Evolutionary conservation across 306 rosid genomes (phyloP), one percentile per base, ranked within the genome.

Genomic region (Vigna reflexopilosa): DNA sequence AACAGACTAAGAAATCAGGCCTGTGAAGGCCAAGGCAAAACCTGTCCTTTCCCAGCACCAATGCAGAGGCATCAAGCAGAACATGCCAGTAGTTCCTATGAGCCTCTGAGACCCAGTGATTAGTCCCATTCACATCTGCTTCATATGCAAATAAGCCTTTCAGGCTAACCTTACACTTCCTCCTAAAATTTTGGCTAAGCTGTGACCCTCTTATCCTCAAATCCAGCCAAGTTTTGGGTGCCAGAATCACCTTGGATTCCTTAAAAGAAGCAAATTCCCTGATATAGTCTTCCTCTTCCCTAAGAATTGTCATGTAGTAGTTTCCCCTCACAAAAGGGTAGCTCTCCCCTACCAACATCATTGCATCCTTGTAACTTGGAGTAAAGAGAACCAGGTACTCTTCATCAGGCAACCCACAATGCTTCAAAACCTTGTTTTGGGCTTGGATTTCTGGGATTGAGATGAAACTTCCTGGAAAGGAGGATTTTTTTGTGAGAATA

Each of bases 71-170:
- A 83, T 93, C 98, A 38, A 93, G 97, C 55, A 93, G 90, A 75
- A 90, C 98, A 68, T 93, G 97, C 98, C 98, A 91, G 6, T 83
- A 80, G 85, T 90, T 93, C 79, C 97, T 65, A 28, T 93, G 98
- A 80, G 97, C 98, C 88, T 91, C 97, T 0, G 97, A 91, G 57
- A 93, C 86, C 98, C 97, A 93, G 87, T 93, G 96, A 83, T 91
- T 85, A 10, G 90, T 86, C 80, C 90, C 94, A 24, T 90, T 90
- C 24, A 82, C 87, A n/a, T 87, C 89, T 16, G 87, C 92, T 15
- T 92, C 93, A 75, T 91, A 93, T 56, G 94, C 85, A 83, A 91
- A 91, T 75, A 93, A 56, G 16, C 98, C 98, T 80, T 93, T 93
- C 63, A 89, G 88, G 68, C 86, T 90, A 68, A 82, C 82, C 88